Evolutionary conservation across 2,329 filamentous ascomycete species (phyloP).

Genomic region (Aspergillus sp.): DNA sequence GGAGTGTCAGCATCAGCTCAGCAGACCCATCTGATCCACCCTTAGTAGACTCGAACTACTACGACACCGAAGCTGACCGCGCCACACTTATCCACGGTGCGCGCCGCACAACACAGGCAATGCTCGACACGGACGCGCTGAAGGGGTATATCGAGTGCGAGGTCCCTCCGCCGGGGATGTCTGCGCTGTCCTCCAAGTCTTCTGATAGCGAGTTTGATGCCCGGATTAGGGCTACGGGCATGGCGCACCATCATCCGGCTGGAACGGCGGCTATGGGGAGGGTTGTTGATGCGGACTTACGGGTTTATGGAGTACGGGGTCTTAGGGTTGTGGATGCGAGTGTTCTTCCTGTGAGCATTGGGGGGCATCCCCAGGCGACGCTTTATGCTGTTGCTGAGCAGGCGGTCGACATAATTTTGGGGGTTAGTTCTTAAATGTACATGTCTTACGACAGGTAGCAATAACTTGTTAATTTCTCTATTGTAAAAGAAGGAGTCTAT

Average conservation of each 20-base stretch:
- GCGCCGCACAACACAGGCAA: neutral
- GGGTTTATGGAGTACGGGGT: neutral
- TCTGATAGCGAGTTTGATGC: neutral
- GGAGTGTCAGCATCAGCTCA: slow-evolving; percentile 7
- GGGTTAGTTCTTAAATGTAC: too few relatives aligned
- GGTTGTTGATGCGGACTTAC: neutral
- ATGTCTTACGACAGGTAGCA: too few relatives aligned
- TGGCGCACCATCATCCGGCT: neutral
- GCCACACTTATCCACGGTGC: neutral
- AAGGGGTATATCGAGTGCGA: neutral
- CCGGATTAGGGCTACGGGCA: neutral
- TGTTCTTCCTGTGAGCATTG: slow-evolving; percentile 6
- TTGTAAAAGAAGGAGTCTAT: too few relatives aligned
- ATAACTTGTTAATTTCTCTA: too few relatives aligned
- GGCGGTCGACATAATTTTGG: neutral
- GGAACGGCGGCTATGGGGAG: neutral
- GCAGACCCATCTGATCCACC: neutral
- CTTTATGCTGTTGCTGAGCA: slow-evolving; percentile 10
- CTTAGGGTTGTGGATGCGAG: slow-evolving; percentile 1
- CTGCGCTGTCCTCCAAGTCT: neutral
- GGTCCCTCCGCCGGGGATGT: neutral
- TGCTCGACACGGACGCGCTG: neutral
- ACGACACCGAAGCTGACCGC: slow-evolving; percentile 3
- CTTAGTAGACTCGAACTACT: slow-evolving; percentile 3
- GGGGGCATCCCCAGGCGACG: neutral